Conservation (phyloP, 2,329 filamentous ascomycete genomes). For the Coleophoma cylindrospora region DNA sequence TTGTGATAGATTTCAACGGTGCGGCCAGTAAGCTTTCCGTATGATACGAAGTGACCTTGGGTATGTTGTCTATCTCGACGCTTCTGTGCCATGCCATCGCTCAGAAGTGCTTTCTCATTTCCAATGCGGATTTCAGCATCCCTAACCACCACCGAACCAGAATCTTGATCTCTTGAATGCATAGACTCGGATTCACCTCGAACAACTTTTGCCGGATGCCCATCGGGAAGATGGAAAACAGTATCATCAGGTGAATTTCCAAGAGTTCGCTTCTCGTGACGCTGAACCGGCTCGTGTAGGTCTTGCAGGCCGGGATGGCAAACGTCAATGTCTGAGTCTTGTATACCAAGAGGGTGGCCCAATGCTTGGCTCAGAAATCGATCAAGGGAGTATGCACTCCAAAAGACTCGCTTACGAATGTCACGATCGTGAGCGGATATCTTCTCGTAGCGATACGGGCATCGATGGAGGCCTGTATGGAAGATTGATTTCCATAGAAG, state of each 20-base stretch:
- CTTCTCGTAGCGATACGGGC: conserved; percentile 43
- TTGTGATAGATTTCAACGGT: background rate
- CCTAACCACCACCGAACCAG: no score
- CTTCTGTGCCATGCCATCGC: background rate
- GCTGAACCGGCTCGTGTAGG: conserved; percentile 17
- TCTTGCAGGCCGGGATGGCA: conserved; percentile 27
- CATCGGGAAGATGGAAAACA: background rate
- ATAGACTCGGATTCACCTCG: no score
- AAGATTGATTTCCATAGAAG: conserved; percentile 40
- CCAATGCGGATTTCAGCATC: background rate
- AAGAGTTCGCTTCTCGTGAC: background rate
- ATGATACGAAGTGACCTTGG: background rate
- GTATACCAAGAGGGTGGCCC: conserved; percentile 29
- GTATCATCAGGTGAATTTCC: background rate
- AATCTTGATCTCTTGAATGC: no score
- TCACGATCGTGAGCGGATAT: conserved; percentile 27
- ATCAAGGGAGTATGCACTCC: conserved; percentile 33
- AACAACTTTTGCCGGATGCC: background rate
- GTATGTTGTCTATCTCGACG: background rate
- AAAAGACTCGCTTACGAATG: conserved; percentile 35
- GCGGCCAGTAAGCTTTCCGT: background rate
- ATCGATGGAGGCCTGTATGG: conserved; percentile 45
- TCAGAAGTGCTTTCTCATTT: background rate
- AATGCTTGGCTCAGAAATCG: conserved; percentile 30
- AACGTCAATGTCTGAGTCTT: conserved; percentile 32